Percentiles rank a stretch among this genome's conserved stretches.
Conservation (phyloP, 2,329 filamentous ascomycete species). For the Anthostomella pinea region DNA sequence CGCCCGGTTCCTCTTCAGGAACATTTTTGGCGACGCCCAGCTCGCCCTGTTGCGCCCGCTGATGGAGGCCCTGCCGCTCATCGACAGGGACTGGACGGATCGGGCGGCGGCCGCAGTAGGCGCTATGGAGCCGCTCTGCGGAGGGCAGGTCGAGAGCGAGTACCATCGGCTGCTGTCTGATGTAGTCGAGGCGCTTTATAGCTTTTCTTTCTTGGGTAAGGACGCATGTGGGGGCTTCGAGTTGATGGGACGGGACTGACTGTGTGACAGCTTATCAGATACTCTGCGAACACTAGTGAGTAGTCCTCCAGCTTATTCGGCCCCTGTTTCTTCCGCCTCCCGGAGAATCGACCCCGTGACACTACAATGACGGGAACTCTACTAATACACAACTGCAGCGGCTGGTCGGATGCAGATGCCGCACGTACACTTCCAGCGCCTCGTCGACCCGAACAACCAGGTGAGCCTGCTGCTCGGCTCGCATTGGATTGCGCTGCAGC, state of each 20-base stretch:
- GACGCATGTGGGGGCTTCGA: conserved; percentile 3
- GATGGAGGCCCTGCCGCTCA: conserved; percentile 45
- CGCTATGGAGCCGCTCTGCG: conserved; percentile 43
- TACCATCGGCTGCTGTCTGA: conserved; percentile 45
- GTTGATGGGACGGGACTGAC: background rate
- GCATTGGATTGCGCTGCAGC: conserved; percentile 54
- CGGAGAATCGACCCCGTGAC: background rate
- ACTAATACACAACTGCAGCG: conserved; percentile 25
- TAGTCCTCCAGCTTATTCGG: background rate
- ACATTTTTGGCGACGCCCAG: conserved; percentile 41
- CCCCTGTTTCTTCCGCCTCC: background rate
- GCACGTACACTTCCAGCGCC: conserved; percentile 48
- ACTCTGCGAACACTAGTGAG: conserved; percentile 44
- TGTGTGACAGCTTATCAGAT: conserved; percentile 44
- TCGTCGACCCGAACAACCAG: conserved; percentile 48
- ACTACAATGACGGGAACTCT: too few relatives aligned
- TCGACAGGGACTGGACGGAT: conserved; percentile 44
- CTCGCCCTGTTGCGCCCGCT: conserved; percentile 41
- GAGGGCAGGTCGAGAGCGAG: conserved; percentile 40
- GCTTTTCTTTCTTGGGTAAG: conserved; percentile 52
- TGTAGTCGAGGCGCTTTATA: conserved; percentile 50
- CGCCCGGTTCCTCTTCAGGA: conserved; percentile 49
- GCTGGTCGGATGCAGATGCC: conserved; percentile 58
- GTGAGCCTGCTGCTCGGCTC: conserved; percentile 46
- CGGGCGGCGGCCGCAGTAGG: conserved; percentile 44